Base-by-base conservation (phyloP, 805 yeast genomes). In the Priceomyces fermenticarens region DNA sequence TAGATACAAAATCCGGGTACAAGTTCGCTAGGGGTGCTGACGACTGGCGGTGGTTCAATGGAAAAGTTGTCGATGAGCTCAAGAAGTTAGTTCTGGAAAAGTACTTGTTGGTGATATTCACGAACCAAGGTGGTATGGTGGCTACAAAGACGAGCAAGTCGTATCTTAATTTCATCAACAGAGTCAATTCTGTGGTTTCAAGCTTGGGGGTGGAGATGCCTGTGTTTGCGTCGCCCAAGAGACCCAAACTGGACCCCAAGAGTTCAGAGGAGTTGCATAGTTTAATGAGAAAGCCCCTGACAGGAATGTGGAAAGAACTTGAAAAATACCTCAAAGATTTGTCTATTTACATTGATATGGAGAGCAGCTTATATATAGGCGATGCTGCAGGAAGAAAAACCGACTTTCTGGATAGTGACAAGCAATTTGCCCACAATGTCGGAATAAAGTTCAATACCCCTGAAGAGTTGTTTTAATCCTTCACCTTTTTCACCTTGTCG, bases 311-410 rank as follows among this genome's bases (percentile, higher is more conserved):
- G 81, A 59, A 71, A 0, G 74, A 70, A 37, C 65, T 85, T 27
- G 44, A 52, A 5, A 51, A 58, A 11, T 81, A 76, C 49, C 44
- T 78, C 10, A 43, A 52, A 11, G 30, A 40, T 39, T 13, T 45
- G 20, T n/a, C 36, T 0, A 52, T 55, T 2, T 46, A 48, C 0
- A 49, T 81, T 2, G 81, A 80, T 50, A 37, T 56, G 36, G 62
- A 55, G 0, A 48, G 60, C 8, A 77, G 87, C 38, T 69, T 81
- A 40, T 93, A 65, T 58, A 90, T 89, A n/a, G 99, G 99, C 4
- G 99, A 91, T 65, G 98, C 98, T 0, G 98, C 97, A 5, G 99
- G 98, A 0, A 70, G 98, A 39, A 53, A 57, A 2, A 60, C 55
- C 0, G 98, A 91, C 60, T 85, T 83, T 56, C 86, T 93, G 70